Conservation (phyloP, 345 rosid genomes). For the Hypericum perforatum region DNA sequence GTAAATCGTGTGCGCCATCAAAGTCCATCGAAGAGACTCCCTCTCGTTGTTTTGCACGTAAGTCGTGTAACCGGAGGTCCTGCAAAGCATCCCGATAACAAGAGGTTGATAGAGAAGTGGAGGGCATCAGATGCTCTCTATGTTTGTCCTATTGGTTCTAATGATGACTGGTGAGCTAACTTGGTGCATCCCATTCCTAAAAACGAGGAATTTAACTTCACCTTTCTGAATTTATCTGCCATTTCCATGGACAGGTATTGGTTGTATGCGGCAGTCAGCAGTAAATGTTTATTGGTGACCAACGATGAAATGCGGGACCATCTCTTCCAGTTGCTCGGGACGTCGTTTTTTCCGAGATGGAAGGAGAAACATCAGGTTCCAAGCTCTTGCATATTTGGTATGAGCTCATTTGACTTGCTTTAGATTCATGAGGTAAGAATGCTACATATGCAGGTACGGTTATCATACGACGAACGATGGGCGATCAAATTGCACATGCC, state of each 20-base stretch:
- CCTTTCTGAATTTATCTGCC: too few species aligned
- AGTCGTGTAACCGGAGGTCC: conserved; percentile 36
- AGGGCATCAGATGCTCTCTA: conserved; percentile 50
- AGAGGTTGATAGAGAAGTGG: conserved; percentile 49
- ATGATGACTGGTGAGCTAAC: conserved; percentile 61
- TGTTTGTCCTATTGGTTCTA: conserved; percentile 60
- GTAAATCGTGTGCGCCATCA: conserved; percentile 49
- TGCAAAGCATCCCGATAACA: conserved; percentile 34
- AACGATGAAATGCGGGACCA: conserved; percentile 99
- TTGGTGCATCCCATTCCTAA: neutral
- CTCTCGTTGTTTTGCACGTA: conserved; percentile 59
- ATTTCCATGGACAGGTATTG: conserved; percentile 71
- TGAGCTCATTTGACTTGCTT: conserved; percentile 17
- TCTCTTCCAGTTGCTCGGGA: conserved; percentile 80
- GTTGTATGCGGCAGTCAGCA: conserved; percentile 90
- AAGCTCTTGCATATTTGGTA: neutral
- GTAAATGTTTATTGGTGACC: conserved; percentile 69
- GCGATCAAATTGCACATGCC: conserved; percentile 55
- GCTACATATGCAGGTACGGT: conserved; percentile 63
- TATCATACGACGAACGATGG: conserved; percentile 41
- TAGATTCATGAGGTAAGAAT: too few species aligned
- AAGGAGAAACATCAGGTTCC: conserved; percentile 95
- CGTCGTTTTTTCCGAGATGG: conserved; percentile 93
- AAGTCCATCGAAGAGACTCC: conserved; percentile 54
- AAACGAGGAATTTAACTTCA: conserved; percentile 54